A percentile compares a stretch with the other conserved stretches of the same genome.
Conservation (phyloP, 2,329 filamentous ascomycete species). For the Diplodia intermedia region DNA sequence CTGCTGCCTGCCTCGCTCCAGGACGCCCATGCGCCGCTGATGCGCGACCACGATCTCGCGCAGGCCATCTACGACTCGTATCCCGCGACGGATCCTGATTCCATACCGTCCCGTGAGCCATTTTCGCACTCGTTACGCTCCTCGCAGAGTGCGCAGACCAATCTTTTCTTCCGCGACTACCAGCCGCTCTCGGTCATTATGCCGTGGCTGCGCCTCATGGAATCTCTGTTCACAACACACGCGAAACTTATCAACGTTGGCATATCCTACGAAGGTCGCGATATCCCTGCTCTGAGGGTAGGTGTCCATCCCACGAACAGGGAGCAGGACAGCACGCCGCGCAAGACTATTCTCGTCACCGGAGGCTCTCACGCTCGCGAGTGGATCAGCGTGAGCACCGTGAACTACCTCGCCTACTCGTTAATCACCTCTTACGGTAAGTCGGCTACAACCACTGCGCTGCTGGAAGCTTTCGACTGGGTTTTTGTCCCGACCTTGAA, state of each 20-base stretch:
- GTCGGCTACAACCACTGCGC: slow-evolving; percentile 70
- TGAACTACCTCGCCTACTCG: slow-evolving; percentile 88
- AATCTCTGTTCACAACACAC: slow-evolving; percentile 86
- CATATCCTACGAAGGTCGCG: slow-evolving; percentile 84
- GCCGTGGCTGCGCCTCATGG: slow-evolving; percentile 91
- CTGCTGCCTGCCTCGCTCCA: slow-evolving; percentile 78
- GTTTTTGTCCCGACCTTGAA: slow-evolving; percentile 89
- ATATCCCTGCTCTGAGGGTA: slow-evolving; percentile 81
- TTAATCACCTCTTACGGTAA: slow-evolving; percentile 85
- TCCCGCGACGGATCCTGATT: slow-evolving; percentile 56
- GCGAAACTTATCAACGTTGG: slow-evolving; percentile 78
- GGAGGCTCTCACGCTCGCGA: slow-evolving; percentile 93
- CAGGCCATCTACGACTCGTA: slow-evolving; percentile 79
- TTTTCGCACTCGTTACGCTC: slow-evolving; percentile 42
- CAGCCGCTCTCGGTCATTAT: slow-evolving; percentile 83
- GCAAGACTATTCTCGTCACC: slow-evolving; percentile 80
- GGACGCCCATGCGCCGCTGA: slow-evolving; percentile 73
- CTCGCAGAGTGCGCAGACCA: slow-evolving; percentile 46
- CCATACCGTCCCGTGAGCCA: slow-evolving; percentile 40
- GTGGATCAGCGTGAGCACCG: slow-evolving; percentile 93
- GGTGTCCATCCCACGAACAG: slow-evolving; percentile 65
- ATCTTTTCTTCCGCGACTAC: slow-evolving; percentile 91
- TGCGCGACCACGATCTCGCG: slow-evolving; percentile 73
- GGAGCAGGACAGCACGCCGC: slow-evolving; percentile 55
- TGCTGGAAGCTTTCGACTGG: slow-evolving; percentile 85